Evolutionary conservation across 495 filamentous ascomycete genomes (phyloP).

Genomic region (Pyronema domesticum): DNA sequence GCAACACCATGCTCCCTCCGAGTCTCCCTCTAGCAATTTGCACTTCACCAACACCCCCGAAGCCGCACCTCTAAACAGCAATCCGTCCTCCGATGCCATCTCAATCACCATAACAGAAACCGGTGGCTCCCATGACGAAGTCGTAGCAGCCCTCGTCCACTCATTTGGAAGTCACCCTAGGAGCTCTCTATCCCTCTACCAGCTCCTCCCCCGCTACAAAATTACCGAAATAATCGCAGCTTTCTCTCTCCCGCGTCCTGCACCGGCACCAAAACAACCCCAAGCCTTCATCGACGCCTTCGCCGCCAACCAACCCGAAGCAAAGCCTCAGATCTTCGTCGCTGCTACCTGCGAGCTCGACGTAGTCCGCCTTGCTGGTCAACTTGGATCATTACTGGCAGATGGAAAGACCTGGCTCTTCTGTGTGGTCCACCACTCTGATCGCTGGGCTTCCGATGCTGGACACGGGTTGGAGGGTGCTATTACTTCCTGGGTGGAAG

Average conservation of each 20-base stretch:
- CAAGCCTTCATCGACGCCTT: background rate
- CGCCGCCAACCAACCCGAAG: background rate
- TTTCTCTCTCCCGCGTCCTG: constrained; percentile 9
- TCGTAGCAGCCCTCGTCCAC: constrained; percentile 20
- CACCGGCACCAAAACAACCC: constrained; percentile 3
- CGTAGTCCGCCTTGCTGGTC: background rate
- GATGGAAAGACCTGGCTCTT: constrained; percentile 17
- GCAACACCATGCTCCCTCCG: background rate
- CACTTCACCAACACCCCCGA: background rate
- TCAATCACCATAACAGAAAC: constrained; percentile 11
- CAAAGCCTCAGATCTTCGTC: constrained; percentile 11
- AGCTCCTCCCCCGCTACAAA: constrained; percentile 15
- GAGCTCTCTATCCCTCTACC: constrained; percentile 10
- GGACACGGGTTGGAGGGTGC: background rate
- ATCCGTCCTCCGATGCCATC: background rate
- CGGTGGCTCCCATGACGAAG: constrained; percentile 22
- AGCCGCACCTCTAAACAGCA: background rate
- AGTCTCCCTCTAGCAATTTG: background rate
- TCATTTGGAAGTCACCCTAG: constrained; percentile 16
- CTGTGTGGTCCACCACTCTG: constrained; percentile 21
- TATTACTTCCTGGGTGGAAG: constrained; percentile 13
- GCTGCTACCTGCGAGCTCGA: constrained; percentile 21
- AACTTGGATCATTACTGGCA: constrained; percentile 8
- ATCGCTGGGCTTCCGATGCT: constrained; percentile 11
- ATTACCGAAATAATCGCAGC: constrained; percentile 15